These are phyloP conservation scores for Setaria viridis DNA, from an alignment of 202 grass and related monocot species.

Conservation along the genomic window DNA sequence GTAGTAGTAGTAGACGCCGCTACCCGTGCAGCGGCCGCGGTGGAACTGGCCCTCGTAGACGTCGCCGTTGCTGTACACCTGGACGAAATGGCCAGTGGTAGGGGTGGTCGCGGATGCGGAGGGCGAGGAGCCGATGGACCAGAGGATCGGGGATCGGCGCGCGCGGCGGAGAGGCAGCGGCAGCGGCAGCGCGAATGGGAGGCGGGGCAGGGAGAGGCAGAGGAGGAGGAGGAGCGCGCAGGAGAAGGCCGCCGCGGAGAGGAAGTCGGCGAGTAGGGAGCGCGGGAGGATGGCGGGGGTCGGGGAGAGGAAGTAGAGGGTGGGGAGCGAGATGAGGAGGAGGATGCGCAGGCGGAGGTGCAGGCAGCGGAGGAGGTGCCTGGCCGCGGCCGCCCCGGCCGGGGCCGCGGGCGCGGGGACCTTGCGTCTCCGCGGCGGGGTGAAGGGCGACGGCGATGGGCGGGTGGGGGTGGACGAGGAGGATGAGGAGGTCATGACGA, in stretches of 20 bases:
- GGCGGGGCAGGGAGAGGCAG: constrained; percentile 62
- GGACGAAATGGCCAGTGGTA: constrained; percentile 74
- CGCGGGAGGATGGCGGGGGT: constrained; percentile 50
- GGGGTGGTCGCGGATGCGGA: constrained; percentile 47
- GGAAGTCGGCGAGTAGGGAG: constrained; percentile 86
- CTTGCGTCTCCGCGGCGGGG: constrained; percentile 50
- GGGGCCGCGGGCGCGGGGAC: constrained; percentile 41
- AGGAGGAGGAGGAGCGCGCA: constrained; percentile 81
- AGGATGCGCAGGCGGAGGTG: constrained; percentile 83
- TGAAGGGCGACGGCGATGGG: constrained; percentile 53
- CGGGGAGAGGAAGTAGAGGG: constrained; percentile 62
- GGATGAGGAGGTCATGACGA: constrained; percentile 53
- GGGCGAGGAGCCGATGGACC: constrained; percentile 75
- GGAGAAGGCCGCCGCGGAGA: constrained; percentile 90
- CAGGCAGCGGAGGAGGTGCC: constrained; percentile 77
- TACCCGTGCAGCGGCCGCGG: constrained; percentile 77
- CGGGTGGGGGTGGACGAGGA: constrained; percentile 50
- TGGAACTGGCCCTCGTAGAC: constrained; percentile 95
- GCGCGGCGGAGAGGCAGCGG: constrained; percentile 54
- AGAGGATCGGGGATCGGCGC: constrained; percentile 70
- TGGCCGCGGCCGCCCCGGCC: constrained; percentile 53
- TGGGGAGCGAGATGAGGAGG: constrained; percentile 70
- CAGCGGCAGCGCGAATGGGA: constrained; percentile 64
- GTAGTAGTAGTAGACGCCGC: constrained; percentile 96
- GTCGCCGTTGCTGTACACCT: constrained; percentile 90